These are phyloP conservation scores for Herpetospermum pedunculosum DNA, from an alignment of 306 rosid genomes.

Conservation along the genomic window DNA sequence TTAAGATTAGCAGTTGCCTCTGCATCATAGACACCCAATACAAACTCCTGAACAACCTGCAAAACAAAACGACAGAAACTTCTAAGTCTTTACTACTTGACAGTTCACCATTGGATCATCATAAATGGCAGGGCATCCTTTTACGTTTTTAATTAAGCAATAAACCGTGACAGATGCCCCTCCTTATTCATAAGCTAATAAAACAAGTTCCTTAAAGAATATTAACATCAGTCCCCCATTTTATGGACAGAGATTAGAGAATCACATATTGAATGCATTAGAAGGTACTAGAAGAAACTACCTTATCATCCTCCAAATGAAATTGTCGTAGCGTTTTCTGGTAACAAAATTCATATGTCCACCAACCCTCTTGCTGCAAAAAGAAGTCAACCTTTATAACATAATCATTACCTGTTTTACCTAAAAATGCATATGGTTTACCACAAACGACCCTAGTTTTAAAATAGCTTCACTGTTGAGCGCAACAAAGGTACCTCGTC, in stretches of 20 bases:
- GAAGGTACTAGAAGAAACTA: constrained; percentile 17
- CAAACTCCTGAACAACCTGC: constrained; percentile 72
- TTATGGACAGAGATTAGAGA: background rate
- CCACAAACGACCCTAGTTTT: background rate
- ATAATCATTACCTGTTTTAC: background rate
- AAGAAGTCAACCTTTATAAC: background rate
- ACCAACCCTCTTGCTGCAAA: constrained; percentile 98
- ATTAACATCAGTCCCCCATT: constrained; percentile 2
- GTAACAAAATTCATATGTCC: constrained; percentile 96
- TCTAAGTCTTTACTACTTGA: constrained; percentile 7
- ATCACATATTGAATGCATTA: background rate
- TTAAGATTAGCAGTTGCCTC: constrained; percentile 74
- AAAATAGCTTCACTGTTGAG: background rate
- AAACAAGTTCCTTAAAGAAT: constrained; percentile 3
- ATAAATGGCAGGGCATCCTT: background rate
- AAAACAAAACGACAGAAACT: constrained; percentile 11
- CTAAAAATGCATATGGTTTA: background rate
- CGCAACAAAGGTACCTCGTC: background rate
- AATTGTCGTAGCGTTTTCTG: constrained; percentile 62
- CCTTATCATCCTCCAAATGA: constrained; percentile 84
- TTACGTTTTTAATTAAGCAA: background rate
- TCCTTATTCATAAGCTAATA: background rate
- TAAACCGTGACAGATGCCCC: background rate
- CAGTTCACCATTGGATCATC: background rate
- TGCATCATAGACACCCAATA: constrained; percentile 68